A percentile compares a stretch with the other conserved stretches of the same genome.
Conservation (phyloP, 2,329 filamentous ascomycete species). For the Alternaria panax region DNA sequence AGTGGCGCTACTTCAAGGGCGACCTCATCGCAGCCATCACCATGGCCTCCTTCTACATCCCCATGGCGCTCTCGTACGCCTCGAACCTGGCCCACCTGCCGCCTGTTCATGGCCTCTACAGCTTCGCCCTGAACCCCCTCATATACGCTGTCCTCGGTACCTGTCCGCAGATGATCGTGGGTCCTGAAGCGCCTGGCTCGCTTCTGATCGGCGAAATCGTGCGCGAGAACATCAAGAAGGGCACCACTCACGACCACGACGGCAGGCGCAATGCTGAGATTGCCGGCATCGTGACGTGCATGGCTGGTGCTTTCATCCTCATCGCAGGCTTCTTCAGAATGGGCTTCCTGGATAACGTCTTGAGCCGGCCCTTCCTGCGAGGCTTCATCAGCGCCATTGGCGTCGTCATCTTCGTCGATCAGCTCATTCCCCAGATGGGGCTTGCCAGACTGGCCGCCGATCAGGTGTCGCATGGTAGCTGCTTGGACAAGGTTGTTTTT, state of each 20-base stretch:
- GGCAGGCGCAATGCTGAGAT: slow-evolving; percentile 79
- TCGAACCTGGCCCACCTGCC: slow-evolving; percentile 92
- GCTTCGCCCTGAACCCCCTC: slow-evolving; percentile 90
- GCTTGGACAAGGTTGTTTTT: slow-evolving; percentile 84
- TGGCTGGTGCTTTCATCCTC: slow-evolving; percentile 89
- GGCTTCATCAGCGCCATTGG: slow-evolving; percentile 98
- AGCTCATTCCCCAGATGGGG: slow-evolving; percentile 89
- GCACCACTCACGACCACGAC: slow-evolving; percentile 69
- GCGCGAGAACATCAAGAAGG: slow-evolving; percentile 75
- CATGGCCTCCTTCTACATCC: slow-evolving; percentile 98
- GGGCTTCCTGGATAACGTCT: slow-evolving; percentile 91
- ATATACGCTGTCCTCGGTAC: slow-evolving; percentile 91
- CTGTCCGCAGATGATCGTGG: slow-evolving; percentile 91
- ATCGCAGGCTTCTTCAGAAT: slow-evolving; percentile 83
- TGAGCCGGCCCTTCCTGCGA: slow-evolving; percentile 88
- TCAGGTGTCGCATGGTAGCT: slow-evolving; percentile 82
- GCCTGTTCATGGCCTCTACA: slow-evolving; percentile 91
- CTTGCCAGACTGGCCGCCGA: slow-evolving; percentile 71
- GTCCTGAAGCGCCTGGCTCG: slow-evolving; percentile 92
- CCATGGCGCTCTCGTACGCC: slow-evolving; percentile 93
- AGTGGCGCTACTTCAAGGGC: slow-evolving; percentile 79
- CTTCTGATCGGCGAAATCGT: slow-evolving; percentile 88
- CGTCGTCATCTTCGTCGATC: slow-evolving; percentile 94
- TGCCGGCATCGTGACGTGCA: slow-evolving; percentile 85
- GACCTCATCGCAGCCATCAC: slow-evolving; percentile 89